Evolutionary conservation across 2,329 filamentous ascomycete species (phyloP).

Genomic region (Ambrosiella cleistominuta): DNA sequence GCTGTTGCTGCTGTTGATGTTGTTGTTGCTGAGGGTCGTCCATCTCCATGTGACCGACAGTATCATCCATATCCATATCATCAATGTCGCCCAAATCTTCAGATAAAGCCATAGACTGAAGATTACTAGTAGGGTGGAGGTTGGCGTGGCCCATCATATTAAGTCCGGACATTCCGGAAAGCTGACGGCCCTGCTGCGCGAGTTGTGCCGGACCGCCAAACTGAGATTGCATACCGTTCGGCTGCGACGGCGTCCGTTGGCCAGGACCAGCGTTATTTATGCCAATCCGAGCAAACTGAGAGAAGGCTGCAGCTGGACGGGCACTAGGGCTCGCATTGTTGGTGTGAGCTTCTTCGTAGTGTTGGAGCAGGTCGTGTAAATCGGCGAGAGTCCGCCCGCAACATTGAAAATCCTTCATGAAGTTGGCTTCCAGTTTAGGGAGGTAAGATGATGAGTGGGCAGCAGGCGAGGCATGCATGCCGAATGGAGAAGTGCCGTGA

Average conservation of each 20-base stretch:
- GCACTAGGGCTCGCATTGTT: conserved; percentile 29
- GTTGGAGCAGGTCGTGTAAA: conserved; percentile 83
- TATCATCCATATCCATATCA: conserved; percentile 94
- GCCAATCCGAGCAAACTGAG: conserved; percentile 20
- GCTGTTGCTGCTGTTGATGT: conserved; percentile 10
- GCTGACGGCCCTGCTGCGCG: conserved; percentile 13
- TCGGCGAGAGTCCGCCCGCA: conserved; percentile 80
- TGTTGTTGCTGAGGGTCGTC: conserved; percentile 34
- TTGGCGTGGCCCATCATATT: conserved; percentile 20
- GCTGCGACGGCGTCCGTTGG: background rate
- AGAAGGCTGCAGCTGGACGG: conserved; percentile 24
- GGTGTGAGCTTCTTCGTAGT: conserved; percentile 91
- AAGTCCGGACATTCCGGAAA: conserved; percentile 11
- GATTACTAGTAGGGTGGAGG: conserved; percentile 26
- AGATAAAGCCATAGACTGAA: conserved; percentile 17
- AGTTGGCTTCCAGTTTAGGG: conserved; percentile 89
- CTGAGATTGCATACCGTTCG: conserved; percentile 8
- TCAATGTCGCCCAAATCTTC: conserved; percentile 71
- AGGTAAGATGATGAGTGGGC: conserved; percentile 94
- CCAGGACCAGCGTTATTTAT: background rate
- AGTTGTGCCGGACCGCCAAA: conserved; percentile 12
- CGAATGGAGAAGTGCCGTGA: conserved; percentile 86
- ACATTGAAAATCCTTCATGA: conserved; percentile 94
- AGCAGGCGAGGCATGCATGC: conserved; percentile 69
- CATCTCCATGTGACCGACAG: conserved; percentile 47